Evolutionary conservation across 2,329 filamentous ascomycete species (phyloP).

Genomic region (Cordyceps fumosorosea): DNA sequence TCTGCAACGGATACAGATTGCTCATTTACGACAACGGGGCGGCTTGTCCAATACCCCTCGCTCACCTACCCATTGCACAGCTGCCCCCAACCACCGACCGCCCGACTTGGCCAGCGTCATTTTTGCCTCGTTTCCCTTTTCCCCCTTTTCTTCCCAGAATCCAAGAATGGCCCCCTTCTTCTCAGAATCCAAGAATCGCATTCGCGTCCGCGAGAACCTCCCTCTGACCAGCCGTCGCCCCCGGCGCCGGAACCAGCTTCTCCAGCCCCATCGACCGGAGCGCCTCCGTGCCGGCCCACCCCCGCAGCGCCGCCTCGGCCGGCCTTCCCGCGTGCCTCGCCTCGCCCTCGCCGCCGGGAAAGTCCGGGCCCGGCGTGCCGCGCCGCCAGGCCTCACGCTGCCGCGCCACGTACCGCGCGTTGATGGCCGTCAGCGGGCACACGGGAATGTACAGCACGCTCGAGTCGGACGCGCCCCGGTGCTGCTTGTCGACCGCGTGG

Average conservation of each 20-base stretch:
- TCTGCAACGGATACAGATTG: background rate
- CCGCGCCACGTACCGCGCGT: slow-evolving; percentile 61
- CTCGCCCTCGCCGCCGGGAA: slow-evolving; percentile 66
- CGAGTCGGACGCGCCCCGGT: slow-evolving; percentile 65
- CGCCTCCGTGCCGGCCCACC: slow-evolving; percentile 27
- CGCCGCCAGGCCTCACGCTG: slow-evolving; percentile 66
- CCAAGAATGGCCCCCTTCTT: background rate
- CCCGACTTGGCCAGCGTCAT: no score
- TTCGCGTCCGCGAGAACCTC: slow-evolving; percentile 36
- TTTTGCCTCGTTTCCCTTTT: background rate
- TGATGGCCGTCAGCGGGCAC: slow-evolving; percentile 70
- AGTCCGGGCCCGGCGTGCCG: slow-evolving; percentile 64
- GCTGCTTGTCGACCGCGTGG: slow-evolving; percentile 76
- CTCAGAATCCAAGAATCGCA: slow-evolving; percentile 35
- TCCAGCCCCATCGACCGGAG: slow-evolving; percentile 40
- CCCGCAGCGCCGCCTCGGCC: slow-evolving; percentile 31
- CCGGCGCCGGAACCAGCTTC: slow-evolving; percentile 24
- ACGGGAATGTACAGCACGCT: slow-evolving; percentile 87
- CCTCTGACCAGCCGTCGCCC: slow-evolving; percentile 29
- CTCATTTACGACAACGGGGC: background rate
- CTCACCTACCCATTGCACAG: background rate
- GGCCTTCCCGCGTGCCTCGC: slow-evolving; percentile 43
- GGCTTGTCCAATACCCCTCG: background rate
- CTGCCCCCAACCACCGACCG: no score
- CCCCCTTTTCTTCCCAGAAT: background rate